Conservation (phyloP, 23 red algal species). For the Gracilaria vermiculophylla region DNA sequence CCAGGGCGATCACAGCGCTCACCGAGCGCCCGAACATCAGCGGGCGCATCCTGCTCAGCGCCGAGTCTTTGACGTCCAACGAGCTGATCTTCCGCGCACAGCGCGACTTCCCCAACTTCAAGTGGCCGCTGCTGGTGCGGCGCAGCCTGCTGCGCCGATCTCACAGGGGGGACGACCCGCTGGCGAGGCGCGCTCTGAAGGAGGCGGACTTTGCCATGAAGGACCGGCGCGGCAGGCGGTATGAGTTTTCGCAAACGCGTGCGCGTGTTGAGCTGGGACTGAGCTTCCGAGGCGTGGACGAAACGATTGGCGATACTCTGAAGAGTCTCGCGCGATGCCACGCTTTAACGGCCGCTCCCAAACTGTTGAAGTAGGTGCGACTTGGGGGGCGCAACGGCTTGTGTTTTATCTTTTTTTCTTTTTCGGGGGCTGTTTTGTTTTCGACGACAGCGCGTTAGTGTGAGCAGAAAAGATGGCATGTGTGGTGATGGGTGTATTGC, state of each 20-base stretch:
- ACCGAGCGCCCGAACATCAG: conserved; percentile 46
- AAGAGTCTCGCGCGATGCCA: conserved; percentile 1
- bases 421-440: too few relatives aligned
- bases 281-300: conserved; percentile 20
- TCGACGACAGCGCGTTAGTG: too few relatives aligned
- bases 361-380: not conserved
- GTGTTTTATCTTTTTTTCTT: too few relatives aligned
- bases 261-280: conserved; percentile 45
- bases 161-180: conserved; percentile 7
- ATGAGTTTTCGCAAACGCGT: conserved; percentile 48
- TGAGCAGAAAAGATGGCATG: too few relatives aligned
- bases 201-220: conserved; percentile 23
- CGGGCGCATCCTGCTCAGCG: conserved; percentile 44
- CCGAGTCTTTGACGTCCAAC: conserved; percentile 38
- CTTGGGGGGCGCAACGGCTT: too few relatives aligned
- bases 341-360: not conserved
- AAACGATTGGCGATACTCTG: conserved; percentile 52
- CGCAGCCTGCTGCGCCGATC: not conserved
- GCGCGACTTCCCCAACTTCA: conserved; percentile 20
- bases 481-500: too few relatives aligned
- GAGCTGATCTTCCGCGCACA: conserved; percentile 32
- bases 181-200: not conserved
- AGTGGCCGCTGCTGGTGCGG: conserved; percentile 21
- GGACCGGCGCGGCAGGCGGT: conserved; percentile 44
- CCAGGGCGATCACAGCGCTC: conserved; percentile 30